A percentile compares a stretch with the other conserved stretches of the same genome.
Evolutionary conservation across 306 rosid species (phyloP).

Genomic region (Corylus avellana): DNA sequence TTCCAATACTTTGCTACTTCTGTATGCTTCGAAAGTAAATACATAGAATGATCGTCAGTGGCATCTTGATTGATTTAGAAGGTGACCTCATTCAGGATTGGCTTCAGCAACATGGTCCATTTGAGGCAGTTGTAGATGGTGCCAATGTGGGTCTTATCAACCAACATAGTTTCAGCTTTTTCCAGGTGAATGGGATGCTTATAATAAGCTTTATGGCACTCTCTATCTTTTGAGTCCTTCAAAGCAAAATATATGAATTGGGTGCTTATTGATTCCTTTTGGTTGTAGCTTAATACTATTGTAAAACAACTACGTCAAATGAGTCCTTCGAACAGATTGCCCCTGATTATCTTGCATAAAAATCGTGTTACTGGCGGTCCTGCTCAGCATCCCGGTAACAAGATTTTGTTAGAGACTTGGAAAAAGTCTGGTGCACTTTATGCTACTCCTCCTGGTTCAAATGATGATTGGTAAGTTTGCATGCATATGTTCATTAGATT

Average conservation of each 20-base stretch:
- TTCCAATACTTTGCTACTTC: constrained; percentile 6
- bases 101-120: constrained; percentile 80
- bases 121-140: constrained; percentile 90
- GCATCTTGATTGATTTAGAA: constrained; percentile 46
- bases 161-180: constrained; percentile 52
- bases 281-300: constrained; percentile 62
- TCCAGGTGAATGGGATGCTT: constrained; percentile 50
- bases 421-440: constrained; percentile 63
- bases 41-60: constrained; percentile 24
- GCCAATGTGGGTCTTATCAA: constrained; percentile 74
- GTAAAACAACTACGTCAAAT: constrained; percentile 58
- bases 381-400: constrained; percentile 65
- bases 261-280: constrained; percentile 32
- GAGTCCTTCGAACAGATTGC: constrained; percentile 79
- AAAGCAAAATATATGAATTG: constrained; percentile 3
- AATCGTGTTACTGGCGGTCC: constrained; percentile 73
- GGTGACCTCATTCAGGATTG: constrained; percentile 71
- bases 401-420: constrained; percentile 72
- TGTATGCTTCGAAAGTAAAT: constrained; percentile 31
- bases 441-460: constrained; percentile 83
- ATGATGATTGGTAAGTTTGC: constrained; percentile 80
- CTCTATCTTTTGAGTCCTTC: neutral
- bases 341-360: constrained; percentile 81
- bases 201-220: constrained; percentile 2
- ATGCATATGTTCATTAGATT: neutral